These are phyloP conservation scores for Candida montana DNA, from an alignment of 805 yeast species.

Conservation along the genomic window DNA sequence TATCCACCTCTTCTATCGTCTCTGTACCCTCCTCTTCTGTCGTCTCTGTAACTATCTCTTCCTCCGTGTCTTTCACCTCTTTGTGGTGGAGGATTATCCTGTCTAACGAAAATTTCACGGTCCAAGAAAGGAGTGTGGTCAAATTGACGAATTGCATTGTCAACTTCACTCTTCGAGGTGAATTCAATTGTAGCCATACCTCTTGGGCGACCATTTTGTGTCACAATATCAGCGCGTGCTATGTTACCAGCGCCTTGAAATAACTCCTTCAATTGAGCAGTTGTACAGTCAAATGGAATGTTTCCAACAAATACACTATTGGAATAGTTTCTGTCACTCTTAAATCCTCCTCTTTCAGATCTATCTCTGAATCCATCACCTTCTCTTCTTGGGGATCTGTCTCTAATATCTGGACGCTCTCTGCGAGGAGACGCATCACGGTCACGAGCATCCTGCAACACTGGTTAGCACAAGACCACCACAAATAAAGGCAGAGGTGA, in stretches of 20 bases:
- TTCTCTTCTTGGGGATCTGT: conserved; percentile 27
- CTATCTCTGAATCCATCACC: conserved; percentile 32
- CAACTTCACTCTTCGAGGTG: conserved; percentile 56
- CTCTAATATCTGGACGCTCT: conserved; percentile 22
- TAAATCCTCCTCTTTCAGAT: conserved; percentile 28
- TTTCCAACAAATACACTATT: conserved; percentile 73
- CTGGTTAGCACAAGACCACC: conserved; percentile 5
- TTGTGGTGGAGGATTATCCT: conserved; percentile 79
- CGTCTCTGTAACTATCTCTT: conserved; percentile 13
- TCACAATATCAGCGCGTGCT: conserved; percentile 77
- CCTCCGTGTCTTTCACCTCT: conserved; percentile 12
- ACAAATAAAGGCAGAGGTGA: not conserved
- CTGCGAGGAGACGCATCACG: conserved; percentile 27
- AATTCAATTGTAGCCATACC: conserved; percentile 94
- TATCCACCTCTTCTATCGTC: conserved; percentile 24
- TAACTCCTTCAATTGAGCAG: conserved; percentile 52
- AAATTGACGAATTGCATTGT: conserved; percentile 61
- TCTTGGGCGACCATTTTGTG: conserved; percentile 71
- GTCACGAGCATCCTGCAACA: conserved; percentile 20
- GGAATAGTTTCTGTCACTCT: conserved; percentile 52
- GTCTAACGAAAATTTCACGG: conserved; percentile 83
- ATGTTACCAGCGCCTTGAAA: conserved; percentile 62
- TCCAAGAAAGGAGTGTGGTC: conserved; percentile 64
- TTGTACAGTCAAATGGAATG: conserved; percentile 58
- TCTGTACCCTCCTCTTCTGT: conserved; percentile 12